These are phyloP conservation scores for Batkoa obscura DNA, from an alignment of 371 early-diverging fungal genomes.

Conservation along the genomic window DNA sequence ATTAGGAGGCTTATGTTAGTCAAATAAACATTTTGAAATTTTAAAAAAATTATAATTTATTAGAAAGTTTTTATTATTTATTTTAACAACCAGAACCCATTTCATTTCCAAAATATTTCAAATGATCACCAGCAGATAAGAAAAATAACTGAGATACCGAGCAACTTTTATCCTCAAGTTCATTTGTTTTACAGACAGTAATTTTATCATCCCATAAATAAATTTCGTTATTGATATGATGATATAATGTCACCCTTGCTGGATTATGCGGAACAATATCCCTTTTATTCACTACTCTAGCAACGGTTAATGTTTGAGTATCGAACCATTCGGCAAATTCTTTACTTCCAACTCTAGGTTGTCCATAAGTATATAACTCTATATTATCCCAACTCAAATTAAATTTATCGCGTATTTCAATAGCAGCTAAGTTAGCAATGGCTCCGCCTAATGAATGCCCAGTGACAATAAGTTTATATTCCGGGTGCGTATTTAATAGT, in stretches of 20 bases:
- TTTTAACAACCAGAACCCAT: too few relatives aligned
- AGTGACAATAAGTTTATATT: not conserved
- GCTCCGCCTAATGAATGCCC: not conserved
- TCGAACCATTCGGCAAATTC: not conserved
- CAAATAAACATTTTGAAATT: too few relatives aligned
- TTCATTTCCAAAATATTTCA: too few relatives aligned
- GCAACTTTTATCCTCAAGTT: not conserved
- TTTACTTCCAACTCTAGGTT: not conserved
- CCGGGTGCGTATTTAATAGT: too few relatives aligned
- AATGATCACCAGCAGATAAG: too few relatives aligned
- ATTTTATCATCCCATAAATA: not conserved
- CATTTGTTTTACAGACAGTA: not conserved
- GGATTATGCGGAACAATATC: not conserved
- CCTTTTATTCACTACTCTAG: not conserved
- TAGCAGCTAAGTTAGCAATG: not conserved
- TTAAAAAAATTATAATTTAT: too few relatives aligned
- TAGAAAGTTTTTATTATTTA: too few relatives aligned
- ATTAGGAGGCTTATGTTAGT: too few relatives aligned
- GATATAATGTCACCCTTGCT: not conserved
- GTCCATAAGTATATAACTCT: not conserved
- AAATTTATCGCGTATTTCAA: not conserved
- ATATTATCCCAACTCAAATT: not conserved
- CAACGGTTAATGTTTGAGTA: not conserved
- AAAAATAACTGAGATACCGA: too few relatives aligned
- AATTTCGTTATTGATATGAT: not conserved